These are phyloP conservation scores for Moelleriella libera DNA, from an alignment of 2,329 filamentous ascomycete genomes.

Conservation along the genomic window DNA sequence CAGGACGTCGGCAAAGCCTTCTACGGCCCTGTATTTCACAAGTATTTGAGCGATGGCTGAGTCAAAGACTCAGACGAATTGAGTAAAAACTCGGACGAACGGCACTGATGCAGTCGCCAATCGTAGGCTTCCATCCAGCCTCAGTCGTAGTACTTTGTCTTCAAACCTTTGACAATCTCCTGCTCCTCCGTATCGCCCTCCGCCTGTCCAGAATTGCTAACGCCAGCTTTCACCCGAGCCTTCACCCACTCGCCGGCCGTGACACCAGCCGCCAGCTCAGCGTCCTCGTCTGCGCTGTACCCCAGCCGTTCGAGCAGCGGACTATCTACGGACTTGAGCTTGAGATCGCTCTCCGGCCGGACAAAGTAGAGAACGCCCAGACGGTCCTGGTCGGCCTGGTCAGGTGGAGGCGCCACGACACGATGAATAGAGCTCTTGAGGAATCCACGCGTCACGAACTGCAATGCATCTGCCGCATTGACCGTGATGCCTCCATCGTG, in stretches of 20 bases:
- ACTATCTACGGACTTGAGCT: conserved; percentile 16
- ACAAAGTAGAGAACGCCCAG: conserved; percentile 31
- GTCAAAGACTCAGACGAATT: background rate
- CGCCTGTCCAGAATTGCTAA: background rate
- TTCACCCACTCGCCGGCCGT: background rate
- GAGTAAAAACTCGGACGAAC: background rate
- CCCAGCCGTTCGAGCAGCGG: conserved; percentile 17
- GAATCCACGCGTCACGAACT: conserved; percentile 31
- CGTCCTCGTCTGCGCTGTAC: background rate
- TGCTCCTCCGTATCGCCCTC: background rate
- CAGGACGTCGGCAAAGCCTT: conserved; percentile 30
- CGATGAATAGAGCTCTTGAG: conserved; percentile 29
- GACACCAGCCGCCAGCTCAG: background rate
- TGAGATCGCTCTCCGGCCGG: conserved; percentile 18
- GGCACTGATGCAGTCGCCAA: background rate
- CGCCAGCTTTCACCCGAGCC: background rate
- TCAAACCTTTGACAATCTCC: background rate
- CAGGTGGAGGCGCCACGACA: conserved; percentile 25
- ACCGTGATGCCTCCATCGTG: conserved; percentile 34
- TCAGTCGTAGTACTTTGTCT: background rate
- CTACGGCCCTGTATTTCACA: conserved; percentile 31
- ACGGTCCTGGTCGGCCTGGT: conserved; percentile 28
- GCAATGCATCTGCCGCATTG: conserved; percentile 34
- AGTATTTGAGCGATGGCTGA: background rate
- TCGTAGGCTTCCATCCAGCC: background rate